Conservation (phyloP, 768 basidiomycete species). For the Saitozyma sp. region DNA sequence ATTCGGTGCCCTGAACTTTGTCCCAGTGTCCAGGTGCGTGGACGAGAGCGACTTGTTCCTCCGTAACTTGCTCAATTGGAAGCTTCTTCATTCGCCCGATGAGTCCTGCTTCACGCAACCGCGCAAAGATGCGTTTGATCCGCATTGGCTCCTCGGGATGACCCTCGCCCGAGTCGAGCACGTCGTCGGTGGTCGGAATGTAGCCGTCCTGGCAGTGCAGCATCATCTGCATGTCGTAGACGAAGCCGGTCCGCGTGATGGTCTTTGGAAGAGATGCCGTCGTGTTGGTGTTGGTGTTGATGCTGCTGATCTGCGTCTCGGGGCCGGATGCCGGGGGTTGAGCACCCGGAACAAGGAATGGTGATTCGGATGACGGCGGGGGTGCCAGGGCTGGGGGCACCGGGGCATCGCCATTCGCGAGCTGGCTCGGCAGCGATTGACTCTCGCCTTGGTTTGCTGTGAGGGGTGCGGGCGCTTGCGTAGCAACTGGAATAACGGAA, state of each 20-base stretch:
- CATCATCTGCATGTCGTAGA: conserved; percentile 85
- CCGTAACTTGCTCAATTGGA: conserved; percentile 69
- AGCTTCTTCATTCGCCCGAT: conserved; percentile 73
- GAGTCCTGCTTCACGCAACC: conserved; percentile 63
- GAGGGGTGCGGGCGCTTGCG: too few relatives aligned
- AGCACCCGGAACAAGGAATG: not conserved
- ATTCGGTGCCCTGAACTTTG: conserved; percentile 76
- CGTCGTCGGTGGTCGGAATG: conserved; percentile 31
- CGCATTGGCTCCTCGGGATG: conserved; percentile 79
- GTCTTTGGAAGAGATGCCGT: not conserved
- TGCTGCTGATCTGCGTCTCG: not conserved
- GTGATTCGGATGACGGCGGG: not conserved
- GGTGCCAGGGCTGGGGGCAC: too few relatives aligned
- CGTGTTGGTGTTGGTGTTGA: not conserved
- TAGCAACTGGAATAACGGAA: too few relatives aligned
- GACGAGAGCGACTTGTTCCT: conserved; percentile 80
- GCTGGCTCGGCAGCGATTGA: too few relatives aligned
- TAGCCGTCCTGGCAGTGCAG: conserved; percentile 63
- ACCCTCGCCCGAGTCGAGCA: conserved; percentile 55
- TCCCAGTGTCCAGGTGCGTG: conserved; percentile 92
- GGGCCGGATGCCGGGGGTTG: not conserved
- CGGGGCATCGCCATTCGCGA: too few relatives aligned
- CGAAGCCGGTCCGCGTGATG: conserved; percentile 66
- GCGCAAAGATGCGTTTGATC: conserved; percentile 72
- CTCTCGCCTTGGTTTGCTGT: too few relatives aligned